Evolutionary conservation across 1,284 basidiomycete species (phyloP).

Genomic region (Amylostereum areolatum): DNA sequence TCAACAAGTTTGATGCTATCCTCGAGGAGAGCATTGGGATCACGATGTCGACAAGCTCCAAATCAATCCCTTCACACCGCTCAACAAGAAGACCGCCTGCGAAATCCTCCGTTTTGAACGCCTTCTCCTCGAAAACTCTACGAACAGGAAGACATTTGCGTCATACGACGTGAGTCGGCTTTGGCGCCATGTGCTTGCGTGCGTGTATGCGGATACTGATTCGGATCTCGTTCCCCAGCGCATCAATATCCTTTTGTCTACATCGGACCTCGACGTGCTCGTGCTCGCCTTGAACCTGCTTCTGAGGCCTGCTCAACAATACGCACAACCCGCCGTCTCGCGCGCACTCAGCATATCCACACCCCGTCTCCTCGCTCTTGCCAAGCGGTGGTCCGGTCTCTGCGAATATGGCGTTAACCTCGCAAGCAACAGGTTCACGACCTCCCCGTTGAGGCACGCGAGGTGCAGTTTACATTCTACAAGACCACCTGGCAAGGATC

Average conservation of each 20-base stretch:
- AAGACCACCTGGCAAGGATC: conserved; percentile 37
- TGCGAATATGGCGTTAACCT: conserved; percentile 71
- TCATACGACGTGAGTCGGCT: conserved; percentile 85
- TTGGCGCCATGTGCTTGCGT: not conserved
- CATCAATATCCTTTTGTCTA: conserved; percentile 83
- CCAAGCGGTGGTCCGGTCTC: conserved; percentile 69
- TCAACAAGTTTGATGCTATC: conserved; percentile 92
- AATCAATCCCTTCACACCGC: conserved; percentile 71
- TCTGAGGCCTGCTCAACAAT: conserved; percentile 91
- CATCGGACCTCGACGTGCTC: conserved; percentile 87
- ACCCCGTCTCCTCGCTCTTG: conserved; percentile 63
- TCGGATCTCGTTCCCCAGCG: no score
- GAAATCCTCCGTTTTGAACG: conserved; percentile 87
- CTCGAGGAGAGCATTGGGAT: conserved; percentile 78
- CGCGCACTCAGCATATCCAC: conserved; percentile 75
- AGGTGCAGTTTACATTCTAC: conserved; percentile 76
- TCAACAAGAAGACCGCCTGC: conserved; percentile 72
- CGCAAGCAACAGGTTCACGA: conserved; percentile 45
- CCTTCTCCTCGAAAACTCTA: conserved; percentile 93
- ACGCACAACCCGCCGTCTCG: conserved; percentile 75
- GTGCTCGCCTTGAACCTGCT: conserved; percentile 82
- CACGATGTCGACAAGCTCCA: conserved; percentile 85
- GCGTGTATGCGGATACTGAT: no score
- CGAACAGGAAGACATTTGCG: conserved; percentile 93
- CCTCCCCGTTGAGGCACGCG: conserved; percentile 62